Conservation (phyloP, 2,329 filamentous ascomycete genomes). For the Diaporthe ampelina region DNA sequence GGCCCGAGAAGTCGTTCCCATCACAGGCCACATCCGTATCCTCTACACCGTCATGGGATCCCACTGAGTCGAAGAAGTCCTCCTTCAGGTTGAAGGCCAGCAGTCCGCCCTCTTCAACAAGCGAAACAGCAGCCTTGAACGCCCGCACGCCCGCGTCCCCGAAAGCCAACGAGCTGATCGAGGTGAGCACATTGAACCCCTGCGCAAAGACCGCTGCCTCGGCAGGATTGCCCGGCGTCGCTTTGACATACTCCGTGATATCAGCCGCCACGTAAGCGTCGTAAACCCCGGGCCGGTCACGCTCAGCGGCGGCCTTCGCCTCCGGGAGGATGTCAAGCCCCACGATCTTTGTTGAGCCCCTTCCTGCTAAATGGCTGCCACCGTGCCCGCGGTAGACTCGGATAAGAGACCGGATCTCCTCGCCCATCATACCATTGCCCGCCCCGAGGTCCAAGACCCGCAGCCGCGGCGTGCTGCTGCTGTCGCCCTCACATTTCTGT, state of each 20-base stretch:
- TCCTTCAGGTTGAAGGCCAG: slow-evolving; percentile 33
- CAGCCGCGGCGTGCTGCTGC: background rate
- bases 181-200: slow-evolving; percentile 28
- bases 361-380: background rate
- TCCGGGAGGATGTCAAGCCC: slow-evolving; percentile 26
- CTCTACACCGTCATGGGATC: too few relatives aligned
- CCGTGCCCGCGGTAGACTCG: background rate
- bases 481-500: background rate
- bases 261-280: slow-evolving; percentile 27
- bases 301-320: slow-evolving; percentile 16
- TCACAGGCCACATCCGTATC: background rate
- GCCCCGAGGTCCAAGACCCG: slow-evolving; percentile 20
- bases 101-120: slow-evolving; percentile 25
- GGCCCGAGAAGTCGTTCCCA: background rate
- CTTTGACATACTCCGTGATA: slow-evolving; percentile 18
- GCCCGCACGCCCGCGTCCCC: slow-evolving; percentile 14
- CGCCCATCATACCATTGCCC: slow-evolving; percentile 28
- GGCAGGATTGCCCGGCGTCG: background rate
- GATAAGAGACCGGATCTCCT: slow-evolving; percentile 3
- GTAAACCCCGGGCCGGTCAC: slow-evolving; percentile 23
- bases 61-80: background rate
- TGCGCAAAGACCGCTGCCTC: background rate
- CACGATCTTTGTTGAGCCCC: background rate
- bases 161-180: slow-evolving; percentile 12
- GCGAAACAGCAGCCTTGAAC: slow-evolving; percentile 24